These are phyloP conservation scores for Pythium sukuiense DNA, from an alignment of 352 stramenopile species.

Conservation along the genomic window DNA sequence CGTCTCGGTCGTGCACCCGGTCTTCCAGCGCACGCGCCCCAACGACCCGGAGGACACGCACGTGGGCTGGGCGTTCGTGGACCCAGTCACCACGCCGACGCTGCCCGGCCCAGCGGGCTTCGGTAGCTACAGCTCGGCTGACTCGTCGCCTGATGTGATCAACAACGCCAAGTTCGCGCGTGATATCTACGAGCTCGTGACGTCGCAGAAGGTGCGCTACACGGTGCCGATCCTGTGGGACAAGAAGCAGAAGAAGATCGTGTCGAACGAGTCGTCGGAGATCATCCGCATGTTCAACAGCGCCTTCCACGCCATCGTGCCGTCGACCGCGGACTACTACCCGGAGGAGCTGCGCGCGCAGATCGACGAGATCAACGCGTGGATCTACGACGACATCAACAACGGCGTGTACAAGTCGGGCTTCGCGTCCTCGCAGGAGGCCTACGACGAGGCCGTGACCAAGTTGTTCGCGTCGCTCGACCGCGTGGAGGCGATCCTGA, in stretches of 20 bases:
- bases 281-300: slow-evolving; percentile 93
- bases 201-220: slow-evolving; percentile 75
- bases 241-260: slow-evolving; percentile 88
- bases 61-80: slow-evolving; percentile 82
- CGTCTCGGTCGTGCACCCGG: slow-evolving; percentile 89
- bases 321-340: slow-evolving; percentile 79
- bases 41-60: slow-evolving; percentile 70
- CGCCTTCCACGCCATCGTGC: slow-evolving; percentile 72
- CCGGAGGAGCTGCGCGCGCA: slow-evolving; percentile 66
- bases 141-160: slow-evolving; percentile 57
- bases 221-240: slow-evolving; percentile 93
- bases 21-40: slow-evolving; percentile 76
- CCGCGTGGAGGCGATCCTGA: slow-evolving; percentile 67
- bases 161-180: slow-evolving; percentile 68
- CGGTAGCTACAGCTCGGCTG: slow-evolving; percentile 69
- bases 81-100: slow-evolving; percentile 60
- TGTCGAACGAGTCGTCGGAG: slow-evolving; percentile 94
- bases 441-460: slow-evolving; percentile 83
- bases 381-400: slow-evolving; percentile 92
- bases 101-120: slow-evolving; percentile 64
- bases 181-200: slow-evolving; percentile 82
- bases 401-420: slow-evolving; percentile 93
- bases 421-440: slow-evolving; percentile 86
- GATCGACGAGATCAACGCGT: slow-evolving; percentile 91
- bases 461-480: slow-evolving; percentile 76